A percentile compares a stretch with the other conserved stretches of the same genome.
Conservation (phyloP, 106 monocot species). For the Dendrobium catenatum region DNA sequence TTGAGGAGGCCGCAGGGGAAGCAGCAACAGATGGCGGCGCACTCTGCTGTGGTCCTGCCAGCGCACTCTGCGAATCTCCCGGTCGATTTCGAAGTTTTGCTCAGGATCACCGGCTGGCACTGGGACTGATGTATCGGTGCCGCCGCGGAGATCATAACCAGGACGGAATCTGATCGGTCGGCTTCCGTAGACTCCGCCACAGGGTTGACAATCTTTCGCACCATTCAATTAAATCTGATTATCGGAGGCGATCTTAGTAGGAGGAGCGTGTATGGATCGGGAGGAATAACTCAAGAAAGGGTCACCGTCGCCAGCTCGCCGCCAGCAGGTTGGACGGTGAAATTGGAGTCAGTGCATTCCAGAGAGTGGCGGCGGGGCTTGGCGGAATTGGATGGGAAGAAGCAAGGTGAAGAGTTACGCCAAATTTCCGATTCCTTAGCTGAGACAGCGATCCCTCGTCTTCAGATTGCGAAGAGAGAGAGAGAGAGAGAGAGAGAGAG, state of each 20-base stretch:
- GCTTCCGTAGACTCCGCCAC: not conserved
- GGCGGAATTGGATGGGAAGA: no score
- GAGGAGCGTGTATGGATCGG: not conserved
- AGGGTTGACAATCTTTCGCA: not conserved
- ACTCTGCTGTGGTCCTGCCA: slow-evolving; percentile 50
- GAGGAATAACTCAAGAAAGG: not conserved
- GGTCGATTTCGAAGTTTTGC: not conserved
- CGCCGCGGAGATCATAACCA: not conserved
- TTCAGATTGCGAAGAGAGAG: no score
- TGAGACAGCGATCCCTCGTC: no score
- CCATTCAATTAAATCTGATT: not conserved
- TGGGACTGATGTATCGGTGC: not conserved
- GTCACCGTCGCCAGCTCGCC: not conserved
- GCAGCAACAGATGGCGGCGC: slow-evolving; percentile 56
- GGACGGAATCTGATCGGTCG: not conserved
- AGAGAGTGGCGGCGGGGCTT: no score
- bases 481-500: no score
- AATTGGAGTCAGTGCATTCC: no score
- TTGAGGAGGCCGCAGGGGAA: slow-evolving; percentile 45
- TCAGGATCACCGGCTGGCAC: not conserved
- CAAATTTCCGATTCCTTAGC: no score
- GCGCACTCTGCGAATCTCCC: slow-evolving; percentile 34
- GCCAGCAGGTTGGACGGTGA: no score
- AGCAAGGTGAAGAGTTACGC: no score
- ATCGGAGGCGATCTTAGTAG: not conserved